These are phyloP conservation scores for Aspergillus eucalypticola DNA, from an alignment of 2,329 filamentous ascomycete genomes.

Conservation along the genomic window DNA sequence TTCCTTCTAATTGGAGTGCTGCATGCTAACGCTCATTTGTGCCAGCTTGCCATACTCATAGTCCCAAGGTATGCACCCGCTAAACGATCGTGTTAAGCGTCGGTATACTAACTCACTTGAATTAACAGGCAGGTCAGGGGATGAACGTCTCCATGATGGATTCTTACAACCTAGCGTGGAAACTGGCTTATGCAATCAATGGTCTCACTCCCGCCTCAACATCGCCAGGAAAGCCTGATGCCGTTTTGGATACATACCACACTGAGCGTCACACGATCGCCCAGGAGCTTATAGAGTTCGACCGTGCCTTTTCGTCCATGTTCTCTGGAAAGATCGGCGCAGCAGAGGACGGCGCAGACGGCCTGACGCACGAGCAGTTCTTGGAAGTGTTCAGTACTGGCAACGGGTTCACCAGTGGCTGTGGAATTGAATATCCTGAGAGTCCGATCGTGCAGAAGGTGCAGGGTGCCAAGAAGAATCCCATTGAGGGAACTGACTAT, in stretches of 20 bases:
- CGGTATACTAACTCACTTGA: constrained; percentile 21
- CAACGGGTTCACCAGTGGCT: constrained; percentile 42
- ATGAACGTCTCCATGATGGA: constrained; percentile 78
- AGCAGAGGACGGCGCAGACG: constrained; percentile 25
- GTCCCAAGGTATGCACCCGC: constrained; percentile 56
- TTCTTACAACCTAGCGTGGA: constrained; percentile 46
- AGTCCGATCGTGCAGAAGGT: constrained; percentile 31
- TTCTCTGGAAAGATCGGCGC: constrained; percentile 42
- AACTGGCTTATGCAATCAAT: constrained; percentile 39
- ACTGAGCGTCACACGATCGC: constrained; percentile 40
- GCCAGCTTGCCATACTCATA: constrained; percentile 73
- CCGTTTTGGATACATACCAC: constrained; percentile 41
- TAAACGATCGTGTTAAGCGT: too few species aligned
- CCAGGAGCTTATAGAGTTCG: constrained; percentile 42
- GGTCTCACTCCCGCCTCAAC: constrained; percentile 34
- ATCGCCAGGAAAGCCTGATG: constrained; percentile 17
- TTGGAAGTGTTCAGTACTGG: constrained; percentile 39
- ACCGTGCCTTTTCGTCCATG: constrained; percentile 42
- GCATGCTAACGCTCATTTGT: background rate
- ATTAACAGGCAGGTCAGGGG: constrained; percentile 64
- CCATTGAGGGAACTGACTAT: constrained; percentile 36
- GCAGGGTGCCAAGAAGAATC: constrained; percentile 18
- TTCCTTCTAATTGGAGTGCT: background rate
- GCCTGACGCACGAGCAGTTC: constrained; percentile 38
- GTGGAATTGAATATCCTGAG: constrained; percentile 40